Evolutionary conservation across 495 filamentous ascomycete species (phyloP), one percentile per base, ranked within the genome.

Genomic region (Venustampulla echinocandica): DNA sequence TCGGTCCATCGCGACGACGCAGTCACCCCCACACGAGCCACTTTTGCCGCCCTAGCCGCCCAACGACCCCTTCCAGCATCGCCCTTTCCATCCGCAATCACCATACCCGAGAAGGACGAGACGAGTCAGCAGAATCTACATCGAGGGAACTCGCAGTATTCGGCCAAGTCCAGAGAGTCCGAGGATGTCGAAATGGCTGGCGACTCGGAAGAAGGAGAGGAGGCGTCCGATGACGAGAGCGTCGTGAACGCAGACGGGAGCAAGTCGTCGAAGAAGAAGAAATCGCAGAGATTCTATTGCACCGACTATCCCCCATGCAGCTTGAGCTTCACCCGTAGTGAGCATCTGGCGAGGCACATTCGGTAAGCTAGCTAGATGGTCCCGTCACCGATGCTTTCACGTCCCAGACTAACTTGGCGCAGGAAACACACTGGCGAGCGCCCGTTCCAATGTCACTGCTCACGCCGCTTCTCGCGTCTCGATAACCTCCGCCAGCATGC

Each of bases 401-500:
- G n/a, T n/a, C n/a, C n/a, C 53, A 69, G 57, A 47, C 51, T 19
- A 17, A 10, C 13, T 49, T 23, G n/a, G n/a, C n/a, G 10, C 57
- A 89, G 90, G 55, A 98, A 97, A 77, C 92, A 98, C 60, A 98
- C 92, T 1, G 92, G 92, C 15, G 92, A 98, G 64, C 85, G 92
- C 11, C 92, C 92, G 0, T 98, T 97, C 57, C 87, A 95, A 64
- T 98, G 92, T 58, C 92, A 97, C 64, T 98, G 92, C 63, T 85
- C 84, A 2, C 80, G 92, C 30, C 79, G 89, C 55, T 98, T 98
- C 63, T 98, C 92, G n/a, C 79, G 92, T 25, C 76, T 98, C 27
- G 92, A 98, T 63, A 98, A 98, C 55, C 70, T 98, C 27, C 80
- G 92, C 30, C 92, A 98, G 56, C 92, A 98, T 68, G 93, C 92